Evolutionary conservation across 257 asterid species (phyloP).

Genomic region (Handroanthus guayacan): DNA sequence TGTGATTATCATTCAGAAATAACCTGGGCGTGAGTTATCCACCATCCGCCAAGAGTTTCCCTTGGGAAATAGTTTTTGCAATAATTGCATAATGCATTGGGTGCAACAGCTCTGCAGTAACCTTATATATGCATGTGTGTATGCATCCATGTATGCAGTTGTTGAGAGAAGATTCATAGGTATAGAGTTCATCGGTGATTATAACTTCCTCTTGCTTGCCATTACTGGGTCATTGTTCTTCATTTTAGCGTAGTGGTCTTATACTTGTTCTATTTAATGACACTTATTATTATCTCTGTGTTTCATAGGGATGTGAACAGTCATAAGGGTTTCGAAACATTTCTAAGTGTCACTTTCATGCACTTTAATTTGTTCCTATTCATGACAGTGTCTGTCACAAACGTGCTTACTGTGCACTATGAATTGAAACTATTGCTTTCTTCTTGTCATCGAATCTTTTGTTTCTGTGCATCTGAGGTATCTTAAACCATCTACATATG

Average conservation of each 20-base stretch:
- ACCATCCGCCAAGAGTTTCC: no score
- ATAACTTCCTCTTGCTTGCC: slow-evolving; percentile 1
- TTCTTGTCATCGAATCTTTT: slow-evolving; percentile 23
- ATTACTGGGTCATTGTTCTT: neutral
- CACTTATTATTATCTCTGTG: slow-evolving; percentile 5
- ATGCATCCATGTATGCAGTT: neutral
- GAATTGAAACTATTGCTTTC: slow-evolving; percentile 8
- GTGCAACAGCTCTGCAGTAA: neutral
- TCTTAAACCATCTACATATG: slow-evolving; percentile 20
- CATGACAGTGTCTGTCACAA: neutral
- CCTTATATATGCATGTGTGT: neutral
- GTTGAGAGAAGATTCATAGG: neutral
- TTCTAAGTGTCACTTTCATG: neutral
- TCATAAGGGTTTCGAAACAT: slow-evolving; percentile 3
- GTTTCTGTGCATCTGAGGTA: slow-evolving; percentile 22
- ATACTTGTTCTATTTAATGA: slow-evolving; percentile 17
- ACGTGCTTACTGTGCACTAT: slow-evolving; percentile 25
- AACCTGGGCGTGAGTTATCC: neutral
- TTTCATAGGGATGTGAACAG: slow-evolving; percentile 7
- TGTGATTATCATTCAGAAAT: neutral
- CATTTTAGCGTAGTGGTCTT: neutral
- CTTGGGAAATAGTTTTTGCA: neutral
- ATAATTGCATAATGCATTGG: neutral
- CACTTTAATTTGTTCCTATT: slow-evolving; percentile 13
- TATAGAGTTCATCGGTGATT: neutral